Evolutionary conservation across 257 asterid species (phyloP), one percentile per base, ranked within the genome.

Genomic region (Ilex aquifolium): DNA sequence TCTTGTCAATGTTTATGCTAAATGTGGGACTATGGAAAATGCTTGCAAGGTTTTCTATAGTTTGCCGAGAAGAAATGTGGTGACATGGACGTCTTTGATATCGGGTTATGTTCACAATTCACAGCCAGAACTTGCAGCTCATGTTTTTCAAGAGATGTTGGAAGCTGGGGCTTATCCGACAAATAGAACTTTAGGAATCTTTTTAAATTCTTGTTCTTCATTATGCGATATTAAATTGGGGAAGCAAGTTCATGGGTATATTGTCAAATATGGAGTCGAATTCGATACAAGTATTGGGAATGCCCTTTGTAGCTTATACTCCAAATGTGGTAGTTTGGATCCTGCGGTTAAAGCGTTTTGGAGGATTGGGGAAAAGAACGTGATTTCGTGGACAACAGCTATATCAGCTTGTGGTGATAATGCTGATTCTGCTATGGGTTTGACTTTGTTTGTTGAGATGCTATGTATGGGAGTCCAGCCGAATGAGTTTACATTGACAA

Each of bases 51-150:
- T 88, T 58, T 88, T 91, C 49, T 95, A 86, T 61, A 78, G 69
- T 72, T 61, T 89, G 80, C 80, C 93, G 2, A 52, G 61, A 15
- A 76, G 93, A 78, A 91, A 88, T 68, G 89, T 80, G 44, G 92
- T 91, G 55, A 77, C 95, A 0, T 91, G 98, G 98, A 88, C 97
- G 32, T 78, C 97, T 0, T 61, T 91, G 82, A 85, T 91, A 88
- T 73, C 95, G 12, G 93, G 98, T 21, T 82, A 91, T 64, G 75
- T 83, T 48, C 72, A 69, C 8, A 76, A 82, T 60, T 79, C 82
- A 1, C 81, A 69, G 67, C 91, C 98, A 2, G 89, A 74, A 66
- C 42, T 56, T 32, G 91, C 93, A 29, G n/a, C 85, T 52, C 6
- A 10, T 6, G 76, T 85, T 16, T 88, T 91, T 73, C 76, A 61